These are phyloP conservation scores for Pharnaceum exiguum DNA, from an alignment of 148 eudicot genomes.

Conservation along the genomic window DNA sequence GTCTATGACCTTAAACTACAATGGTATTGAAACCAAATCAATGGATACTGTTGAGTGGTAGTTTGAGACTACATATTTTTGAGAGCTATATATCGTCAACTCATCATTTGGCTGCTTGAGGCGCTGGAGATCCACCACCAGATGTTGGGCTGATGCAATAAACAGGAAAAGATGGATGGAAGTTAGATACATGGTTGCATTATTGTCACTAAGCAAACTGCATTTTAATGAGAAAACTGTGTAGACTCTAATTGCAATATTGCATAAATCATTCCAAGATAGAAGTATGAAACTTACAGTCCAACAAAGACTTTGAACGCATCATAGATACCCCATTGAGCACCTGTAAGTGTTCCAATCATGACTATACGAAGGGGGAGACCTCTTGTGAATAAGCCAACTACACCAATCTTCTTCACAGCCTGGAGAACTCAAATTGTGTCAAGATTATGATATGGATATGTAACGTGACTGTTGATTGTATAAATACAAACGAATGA, in stretches of 20 bases:
- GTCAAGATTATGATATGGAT: neutral
- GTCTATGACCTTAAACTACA: no score
- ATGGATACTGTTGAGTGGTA: no score
- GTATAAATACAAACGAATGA: neutral
- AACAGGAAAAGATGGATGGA: no score
- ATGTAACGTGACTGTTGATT: neutral
- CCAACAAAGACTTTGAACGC: slow-evolving; percentile 71
- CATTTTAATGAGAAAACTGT: no score
- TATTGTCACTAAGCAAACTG: no score
- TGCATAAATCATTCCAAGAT: no score
- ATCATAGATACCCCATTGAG: slow-evolving; percentile 78
- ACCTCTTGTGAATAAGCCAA: slow-evolving; percentile 68
- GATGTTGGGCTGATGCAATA: slow-evolving; percentile 26
- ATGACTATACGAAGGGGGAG: slow-evolving; percentile 79
- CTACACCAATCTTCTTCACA: slow-evolving; percentile 58
- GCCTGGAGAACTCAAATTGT: slow-evolving; percentile 35
- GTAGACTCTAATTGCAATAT: no score
- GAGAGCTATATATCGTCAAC: no score
- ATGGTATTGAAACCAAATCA: no score
- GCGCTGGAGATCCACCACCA: slow-evolving; percentile 17
- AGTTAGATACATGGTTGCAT: no score
- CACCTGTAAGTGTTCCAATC: slow-evolving; percentile 74
- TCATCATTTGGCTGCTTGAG: slow-evolving; percentile 8
- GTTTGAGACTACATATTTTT: no score
- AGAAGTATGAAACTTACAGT: slow-evolving; percentile 45